Percentiles rank a stretch among this genome's conserved stretches.
These are phyloP conservation scores for Colletotrichum cuscutae DNA, from an alignment of 2,329 filamentous ascomycete genomes.

Conservation along the genomic window DNA sequence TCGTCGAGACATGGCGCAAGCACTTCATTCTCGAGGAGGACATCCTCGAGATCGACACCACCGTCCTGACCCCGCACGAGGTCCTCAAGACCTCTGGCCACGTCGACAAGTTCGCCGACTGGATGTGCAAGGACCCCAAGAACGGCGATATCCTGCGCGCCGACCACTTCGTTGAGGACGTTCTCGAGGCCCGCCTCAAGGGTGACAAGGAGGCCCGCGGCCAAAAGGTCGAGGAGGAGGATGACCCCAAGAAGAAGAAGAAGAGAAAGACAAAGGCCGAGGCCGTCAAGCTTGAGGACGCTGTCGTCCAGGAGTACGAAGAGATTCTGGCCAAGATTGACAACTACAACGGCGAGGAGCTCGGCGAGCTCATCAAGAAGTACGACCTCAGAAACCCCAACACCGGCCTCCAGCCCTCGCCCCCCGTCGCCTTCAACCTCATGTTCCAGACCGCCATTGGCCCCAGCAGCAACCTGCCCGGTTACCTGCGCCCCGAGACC, in stretches of 20 bases:
- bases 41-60: conserved; percentile 96
- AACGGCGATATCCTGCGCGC: conserved; percentile 96
- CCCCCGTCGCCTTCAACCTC: conserved; percentile 93
- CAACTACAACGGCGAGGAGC: conserved; percentile 89
- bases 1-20: conserved; percentile 90
- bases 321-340: conserved; percentile 92
- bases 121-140: conserved; percentile 99
- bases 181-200: conserved; percentile 87
- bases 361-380: conserved; percentile 89
- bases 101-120: conserved; percentile 97
- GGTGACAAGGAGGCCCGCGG: conserved; percentile 94
- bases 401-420: conserved; percentile 79
- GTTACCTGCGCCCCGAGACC: conserved; percentile 92
- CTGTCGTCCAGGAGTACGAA: conserved; percentile 88
- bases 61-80: conserved; percentile 90
- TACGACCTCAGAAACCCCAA: conserved; percentile 90
- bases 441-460: conserved; percentile 99
- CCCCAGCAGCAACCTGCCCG: conserved; percentile 86
- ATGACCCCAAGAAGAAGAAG: conserved; percentile 84
- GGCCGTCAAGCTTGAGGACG: conserved; percentile 87
- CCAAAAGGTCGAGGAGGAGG: conserved; percentile 78
- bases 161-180: conserved; percentile 95
- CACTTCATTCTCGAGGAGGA: conserved; percentile 94
- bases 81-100: conserved; percentile 96
- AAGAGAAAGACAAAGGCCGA: conserved; percentile 82